Percentiles rank a stretch among this genome's conserved stretches.
These are phyloP conservation scores for Fusarium nisikadoi DNA, from an alignment of 2,329 filamentous ascomycete genomes.

Conservation along the genomic window DNA sequence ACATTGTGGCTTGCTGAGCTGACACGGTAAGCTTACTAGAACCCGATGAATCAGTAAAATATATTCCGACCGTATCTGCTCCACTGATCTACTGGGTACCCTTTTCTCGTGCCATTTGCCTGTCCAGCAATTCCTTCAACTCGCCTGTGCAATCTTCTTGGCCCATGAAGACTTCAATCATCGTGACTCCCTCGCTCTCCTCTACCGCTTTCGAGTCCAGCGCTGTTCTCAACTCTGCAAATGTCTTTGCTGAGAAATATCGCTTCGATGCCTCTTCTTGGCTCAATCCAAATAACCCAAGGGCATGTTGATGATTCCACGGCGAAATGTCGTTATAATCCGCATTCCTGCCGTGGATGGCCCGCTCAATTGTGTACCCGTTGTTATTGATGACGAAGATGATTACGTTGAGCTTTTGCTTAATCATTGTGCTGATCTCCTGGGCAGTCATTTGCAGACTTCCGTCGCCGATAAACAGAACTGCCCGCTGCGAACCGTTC, in stretches of 20 bases:
- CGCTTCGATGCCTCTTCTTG: neutral
- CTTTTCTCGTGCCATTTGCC: neutral
- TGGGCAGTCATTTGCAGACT: constrained; percentile 17
- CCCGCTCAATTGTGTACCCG: constrained; percentile 19
- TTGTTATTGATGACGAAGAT: constrained; percentile 21
- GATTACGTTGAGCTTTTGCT: constrained; percentile 12
- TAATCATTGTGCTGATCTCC: constrained; percentile 17
- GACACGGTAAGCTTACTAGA: neutral
- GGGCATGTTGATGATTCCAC: constrained; percentile 12
- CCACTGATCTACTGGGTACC: neutral
- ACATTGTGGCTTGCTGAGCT: neutral
- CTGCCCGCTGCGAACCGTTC: neutral
- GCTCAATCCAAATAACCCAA: constrained; percentile 6
- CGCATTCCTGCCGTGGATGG: constrained; percentile 8
- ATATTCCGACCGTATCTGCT: neutral
- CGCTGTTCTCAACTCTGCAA: neutral
- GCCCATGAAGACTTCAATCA: constrained; percentile 19
- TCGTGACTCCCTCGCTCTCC: neutral
- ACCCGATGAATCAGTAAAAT: neutral
- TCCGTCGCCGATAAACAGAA: constrained; percentile 15
- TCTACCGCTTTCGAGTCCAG: neutral
- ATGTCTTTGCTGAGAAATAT: neutral
- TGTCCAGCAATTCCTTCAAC: neutral
- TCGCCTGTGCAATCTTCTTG: constrained; percentile 16
- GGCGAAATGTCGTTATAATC: constrained; percentile 15